phyloP scores from a whole-genome alignment of 2,329 filamentous ascomycete genomes.

The Acarospora socialis region DNA sequence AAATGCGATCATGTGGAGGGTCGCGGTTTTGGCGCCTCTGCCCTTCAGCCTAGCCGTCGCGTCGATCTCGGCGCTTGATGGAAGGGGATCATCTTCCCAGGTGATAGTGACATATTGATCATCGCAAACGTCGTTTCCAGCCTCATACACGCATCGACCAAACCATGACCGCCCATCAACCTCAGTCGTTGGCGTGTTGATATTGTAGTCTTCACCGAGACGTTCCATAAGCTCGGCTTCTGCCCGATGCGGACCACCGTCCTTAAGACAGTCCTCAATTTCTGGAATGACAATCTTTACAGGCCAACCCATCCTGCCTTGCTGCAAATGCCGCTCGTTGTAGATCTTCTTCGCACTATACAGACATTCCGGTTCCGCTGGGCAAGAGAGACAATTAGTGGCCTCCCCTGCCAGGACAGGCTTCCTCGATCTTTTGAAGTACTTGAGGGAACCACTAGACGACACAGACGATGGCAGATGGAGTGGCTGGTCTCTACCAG shows the following conservation, averaged over 20 bases:
- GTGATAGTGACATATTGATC: conserved; percentile 79
- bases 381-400: conserved; percentile 78
- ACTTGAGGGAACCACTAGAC: conserved; percentile 61
- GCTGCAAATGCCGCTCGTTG: conserved; percentile 50
- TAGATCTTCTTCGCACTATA: conserved; percentile 82
- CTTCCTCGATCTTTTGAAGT: conserved; percentile 64
- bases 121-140: conserved; percentile 86
- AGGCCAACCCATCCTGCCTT: conserved; percentile 63
- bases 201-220: conserved; percentile 41
- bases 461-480: conserved; percentile 66
- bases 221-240: conserved; percentile 34
- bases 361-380: conserved; percentile 58
- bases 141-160: conserved; percentile 87
- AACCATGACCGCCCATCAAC: conserved; percentile 52
- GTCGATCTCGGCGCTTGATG: conserved; percentile 15
- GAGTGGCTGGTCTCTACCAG: conserved; percentile 31
- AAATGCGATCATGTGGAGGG: conserved; percentile 88
- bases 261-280: conserved; percentile 58
- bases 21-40: conserved; percentile 65
- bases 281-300: conserved; percentile 82
- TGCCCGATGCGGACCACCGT: conserved; percentile 34
- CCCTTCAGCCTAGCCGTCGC: conserved; percentile 17
- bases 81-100: conserved; percentile 59
- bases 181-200: conserved; percentile 37
- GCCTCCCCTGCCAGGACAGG: conserved; percentile 57